A percentile compares a stretch with the other conserved stretches of the same genome.
phyloP scores from a whole-genome alignment of 2,329 filamentous ascomycete genomes.

The Aureobasidium sp. region DNA sequence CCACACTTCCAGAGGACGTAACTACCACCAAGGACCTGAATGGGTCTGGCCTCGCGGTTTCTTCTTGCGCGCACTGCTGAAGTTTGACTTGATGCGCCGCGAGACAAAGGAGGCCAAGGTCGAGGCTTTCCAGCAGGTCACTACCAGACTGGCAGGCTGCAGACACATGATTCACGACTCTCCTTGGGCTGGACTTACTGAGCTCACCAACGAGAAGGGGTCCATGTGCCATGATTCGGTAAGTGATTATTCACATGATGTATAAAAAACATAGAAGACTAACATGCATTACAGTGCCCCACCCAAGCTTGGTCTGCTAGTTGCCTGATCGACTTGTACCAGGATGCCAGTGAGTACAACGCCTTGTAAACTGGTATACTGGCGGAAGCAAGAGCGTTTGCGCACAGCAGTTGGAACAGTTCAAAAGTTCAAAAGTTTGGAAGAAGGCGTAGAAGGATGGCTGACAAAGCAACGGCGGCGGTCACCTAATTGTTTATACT shows the following conservation, averaged over 20 bases:
- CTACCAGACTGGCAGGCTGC: slow-evolving; percentile 69
- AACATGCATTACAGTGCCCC: slow-evolving; percentile 54
- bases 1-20: slow-evolving; percentile 83
- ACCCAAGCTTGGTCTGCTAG: slow-evolving; percentile 96
- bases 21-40: slow-evolving; percentile 97
- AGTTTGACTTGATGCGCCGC: slow-evolving; percentile 75
- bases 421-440: not conserved
- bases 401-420: not conserved
- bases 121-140: slow-evolving; percentile 93
- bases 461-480: not conserved
- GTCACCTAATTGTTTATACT: slow-evolving; percentile 5
- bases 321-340: slow-evolving; percentile 91
- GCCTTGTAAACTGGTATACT: not conserved
- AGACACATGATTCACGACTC: slow-evolving; percentile 74
- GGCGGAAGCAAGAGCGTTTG: not conserved
- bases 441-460: not conserved
- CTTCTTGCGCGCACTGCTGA: slow-evolving; percentile 83
- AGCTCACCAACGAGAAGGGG: slow-evolving; percentile 87
- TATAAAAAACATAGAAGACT: slow-evolving; percentile 19
- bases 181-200: slow-evolving; percentile 82
- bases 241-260: slow-evolving; percentile 32
- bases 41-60: slow-evolving; percentile 98
- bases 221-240: slow-evolving; percentile 81
- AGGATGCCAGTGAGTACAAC: slow-evolving; percentile 59
- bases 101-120: slow-evolving; percentile 60